phyloP scores from a whole-genome alignment of 2,329 filamentous ascomycete species.

The Gyromitra esculenta region DNA sequence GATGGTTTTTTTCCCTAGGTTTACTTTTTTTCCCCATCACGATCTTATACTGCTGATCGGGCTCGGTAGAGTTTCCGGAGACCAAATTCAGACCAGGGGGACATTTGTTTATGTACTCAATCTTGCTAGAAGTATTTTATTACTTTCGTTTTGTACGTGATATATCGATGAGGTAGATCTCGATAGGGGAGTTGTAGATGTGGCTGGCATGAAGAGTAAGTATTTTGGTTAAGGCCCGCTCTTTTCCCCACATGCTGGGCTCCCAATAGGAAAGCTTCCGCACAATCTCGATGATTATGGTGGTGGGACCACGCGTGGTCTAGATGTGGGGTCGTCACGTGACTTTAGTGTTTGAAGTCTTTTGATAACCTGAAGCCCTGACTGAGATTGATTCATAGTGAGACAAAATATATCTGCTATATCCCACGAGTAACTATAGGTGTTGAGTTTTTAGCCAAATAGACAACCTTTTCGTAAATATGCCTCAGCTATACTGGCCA shows the following conservation, averaged over 20 bases:
- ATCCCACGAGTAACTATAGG: background rate
- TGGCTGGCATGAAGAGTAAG: constrained; percentile 11
- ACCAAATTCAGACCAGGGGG: constrained; percentile 30
- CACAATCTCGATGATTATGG: background rate
- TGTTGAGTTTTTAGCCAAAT: too few relatives aligned
- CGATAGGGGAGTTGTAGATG: background rate
- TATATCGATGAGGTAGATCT: constrained; percentile 13
- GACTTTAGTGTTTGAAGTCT: background rate
- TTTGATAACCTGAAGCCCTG: background rate
- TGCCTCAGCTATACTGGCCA: too few relatives aligned
- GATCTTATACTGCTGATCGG: constrained; percentile 39
- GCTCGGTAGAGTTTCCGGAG: constrained; percentile 18
- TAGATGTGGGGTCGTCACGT: constrained; percentile 24
- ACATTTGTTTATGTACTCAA: constrained; percentile 41
- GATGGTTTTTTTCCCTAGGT: constrained; percentile 2
- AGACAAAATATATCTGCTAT: background rate
- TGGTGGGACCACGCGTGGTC: background rate
- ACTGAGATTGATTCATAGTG: background rate
- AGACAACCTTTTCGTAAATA: too few relatives aligned
- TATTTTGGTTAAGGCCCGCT: constrained; percentile 5
- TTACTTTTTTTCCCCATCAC: constrained; percentile 34
- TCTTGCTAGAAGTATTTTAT: constrained; percentile 31
- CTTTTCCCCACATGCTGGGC: constrained; percentile 11
- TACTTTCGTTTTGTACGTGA: constrained; percentile 47
- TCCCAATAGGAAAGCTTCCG: constrained; percentile 35